phyloP scores from a whole-genome alignment of 2,329 filamentous ascomycete genomes.

The Drechslerella stenobrocha region DNA sequence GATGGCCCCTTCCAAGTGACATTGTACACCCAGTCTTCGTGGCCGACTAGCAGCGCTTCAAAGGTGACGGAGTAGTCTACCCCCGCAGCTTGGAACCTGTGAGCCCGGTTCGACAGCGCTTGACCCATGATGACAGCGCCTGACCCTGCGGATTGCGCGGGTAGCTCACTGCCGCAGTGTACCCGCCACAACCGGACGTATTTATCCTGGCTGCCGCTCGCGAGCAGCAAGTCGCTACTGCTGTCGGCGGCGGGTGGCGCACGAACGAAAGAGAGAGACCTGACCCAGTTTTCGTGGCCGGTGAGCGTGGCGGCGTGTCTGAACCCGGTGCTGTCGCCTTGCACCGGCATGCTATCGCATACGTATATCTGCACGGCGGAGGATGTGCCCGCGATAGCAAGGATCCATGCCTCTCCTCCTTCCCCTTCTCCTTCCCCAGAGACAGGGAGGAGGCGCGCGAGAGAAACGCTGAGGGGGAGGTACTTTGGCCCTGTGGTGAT shows the following conservation, averaged over 20 bases:
- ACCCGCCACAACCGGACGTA: conserved; percentile 93
- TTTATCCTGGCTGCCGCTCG: conserved; percentile 95
- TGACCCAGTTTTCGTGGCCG: conserved; percentile 93
- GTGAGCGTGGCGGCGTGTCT: conserved; percentile 73
- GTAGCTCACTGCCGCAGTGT: conserved; percentile 69
- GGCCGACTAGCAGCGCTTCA: conserved; percentile 87
- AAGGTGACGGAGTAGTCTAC: conserved; percentile 80
- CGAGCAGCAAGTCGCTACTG: conserved; percentile 71
- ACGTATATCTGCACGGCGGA: conserved; percentile 76
- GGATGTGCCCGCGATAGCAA: conserved; percentile 85
- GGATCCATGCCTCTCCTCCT: conserved; percentile 62
- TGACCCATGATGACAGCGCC: conserved; percentile 62
- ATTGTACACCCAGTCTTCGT: conserved; percentile 98
- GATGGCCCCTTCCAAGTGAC: conserved; percentile 72
- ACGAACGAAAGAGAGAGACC: conserved; percentile 83
- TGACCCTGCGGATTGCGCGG: conserved; percentile 61
- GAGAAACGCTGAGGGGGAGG: conserved; percentile 76
- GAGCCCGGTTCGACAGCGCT: conserved; percentile 78
- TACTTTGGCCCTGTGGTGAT: conserved; percentile 75
- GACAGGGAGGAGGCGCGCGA: conserved; percentile 62
- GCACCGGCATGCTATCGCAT: conserved; percentile 6
- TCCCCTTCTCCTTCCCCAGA: conserved; percentile 59
- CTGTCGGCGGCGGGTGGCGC: conserved; percentile 60
- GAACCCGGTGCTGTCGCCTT: conserved; percentile 63
- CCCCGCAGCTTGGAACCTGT: conserved; percentile 67